Evolutionary conservation across 2,329 filamentous ascomycete species (phyloP), one percentile per base, ranked within the genome.

Genomic region (Pseudodiploospora longispora): DNA sequence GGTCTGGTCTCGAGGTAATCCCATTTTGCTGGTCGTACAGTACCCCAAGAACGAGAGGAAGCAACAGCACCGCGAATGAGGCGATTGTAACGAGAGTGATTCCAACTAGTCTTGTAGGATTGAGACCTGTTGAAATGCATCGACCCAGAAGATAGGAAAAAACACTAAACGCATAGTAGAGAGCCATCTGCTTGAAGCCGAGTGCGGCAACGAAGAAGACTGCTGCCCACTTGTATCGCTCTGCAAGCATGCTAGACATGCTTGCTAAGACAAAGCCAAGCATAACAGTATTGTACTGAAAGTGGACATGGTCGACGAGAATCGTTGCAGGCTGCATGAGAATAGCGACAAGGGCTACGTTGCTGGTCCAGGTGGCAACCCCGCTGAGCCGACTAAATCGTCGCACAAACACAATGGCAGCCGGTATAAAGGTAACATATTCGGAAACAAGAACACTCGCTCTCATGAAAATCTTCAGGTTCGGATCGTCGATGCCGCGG

Each of bases 251-350:
- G 62, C 86, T 93, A 36, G 91, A 93, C 69, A 96, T 81, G 55
- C 84, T 87, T 1, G 88, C 88, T 30, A 94, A 71, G 7, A 93
- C 81, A 39, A 97, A 79, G 2, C 94, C 93, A 10, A 98, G 80
- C 93, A 98, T 98, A 41, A 98, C 90, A 0, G 90, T 95, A 63
- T 98, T 98, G 67, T 96, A 98, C 67, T 98, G 93, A 62, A 98
- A 98, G 60, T 84, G 93, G 6, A 91, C 86, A 59, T 98, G 91
- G 60, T 98, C 93, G 55, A 98, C 85, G 29, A 98, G 78, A 33
- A 97, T 89, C 1, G 83, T 87, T 4, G 82, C 82, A 1, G 93
- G 93, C 60, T 97, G 93, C 80, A 98, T 85, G 29, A 98, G 72
- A 48, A 98, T 83, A 1, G 90, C 93, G 9, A 87, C 84, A 28